Conservation (phyloP, 2,329 filamentous ascomycete species). For the Monilinia fructicola region DNA sequence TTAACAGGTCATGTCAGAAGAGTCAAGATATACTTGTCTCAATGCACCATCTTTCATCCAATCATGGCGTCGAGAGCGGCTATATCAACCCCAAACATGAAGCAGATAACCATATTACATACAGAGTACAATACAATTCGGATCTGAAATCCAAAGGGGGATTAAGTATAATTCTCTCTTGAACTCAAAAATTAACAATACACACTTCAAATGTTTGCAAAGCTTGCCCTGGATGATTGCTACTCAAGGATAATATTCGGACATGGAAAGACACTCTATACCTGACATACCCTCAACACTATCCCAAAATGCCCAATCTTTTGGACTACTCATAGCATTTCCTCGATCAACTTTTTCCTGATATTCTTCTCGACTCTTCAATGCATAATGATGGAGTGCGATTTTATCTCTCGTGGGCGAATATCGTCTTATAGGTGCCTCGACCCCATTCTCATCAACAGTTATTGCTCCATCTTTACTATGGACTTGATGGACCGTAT, state of each 20-base stretch:
- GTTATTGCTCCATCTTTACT: constrained; percentile 29
- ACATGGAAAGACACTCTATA: constrained; percentile 36
- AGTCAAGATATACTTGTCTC: not conserved
- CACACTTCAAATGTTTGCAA: not conserved
- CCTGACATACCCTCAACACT: constrained; percentile 35
- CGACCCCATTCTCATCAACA: constrained; percentile 37
- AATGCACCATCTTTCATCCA: not conserved
- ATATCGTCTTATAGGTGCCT: constrained; percentile 29
- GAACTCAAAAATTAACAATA: not conserved
- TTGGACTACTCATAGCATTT: constrained; percentile 36
- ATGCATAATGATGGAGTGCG: constrained; percentile 41
- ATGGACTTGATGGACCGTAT: constrained; percentile 30
- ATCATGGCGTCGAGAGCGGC: not conserved
- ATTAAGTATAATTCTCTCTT: not conserved
- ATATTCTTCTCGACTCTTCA: constrained; percentile 41
- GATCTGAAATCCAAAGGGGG: not conserved
- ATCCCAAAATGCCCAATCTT: constrained; percentile 38
- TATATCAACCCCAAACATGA: not conserved
- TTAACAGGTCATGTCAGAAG: not conserved
- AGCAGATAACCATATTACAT: not conserved
- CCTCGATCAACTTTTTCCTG: constrained; percentile 37
- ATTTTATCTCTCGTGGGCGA: constrained; percentile 39
- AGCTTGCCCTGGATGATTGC: constrained; percentile 1
- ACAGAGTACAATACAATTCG: not conserved
- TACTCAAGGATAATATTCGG: constrained; percentile 33